phyloP scores from a whole-genome alignment of 352 stramenopile genomes.

The Globisporangium radiosum region DNA sequence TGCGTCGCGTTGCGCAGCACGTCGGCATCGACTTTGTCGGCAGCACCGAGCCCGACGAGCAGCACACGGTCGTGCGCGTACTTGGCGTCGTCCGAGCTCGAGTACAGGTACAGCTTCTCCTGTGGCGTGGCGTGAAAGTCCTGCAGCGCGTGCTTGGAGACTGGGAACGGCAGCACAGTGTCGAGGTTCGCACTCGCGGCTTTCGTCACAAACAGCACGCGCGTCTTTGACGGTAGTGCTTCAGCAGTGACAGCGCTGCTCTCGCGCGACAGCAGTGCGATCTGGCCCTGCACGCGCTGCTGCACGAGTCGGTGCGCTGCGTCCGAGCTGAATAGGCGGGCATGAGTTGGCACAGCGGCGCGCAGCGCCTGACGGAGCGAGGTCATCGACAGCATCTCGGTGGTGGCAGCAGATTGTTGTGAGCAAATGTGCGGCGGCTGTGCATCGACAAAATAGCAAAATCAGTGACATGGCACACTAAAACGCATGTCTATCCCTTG shows the following conservation, averaged over 20 bases:
- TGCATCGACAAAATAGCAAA: no score
- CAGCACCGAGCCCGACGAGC: constrained; percentile 68
- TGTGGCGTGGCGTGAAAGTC: constrained; percentile 64
- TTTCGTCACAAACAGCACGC: constrained; percentile 45
- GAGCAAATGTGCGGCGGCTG: not conserved
- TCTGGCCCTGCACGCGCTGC: constrained; percentile 47
- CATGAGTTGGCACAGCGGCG: not conserved
- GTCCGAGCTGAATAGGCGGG: constrained; percentile 35
- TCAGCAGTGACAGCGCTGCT: not conserved
- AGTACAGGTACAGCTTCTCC: constrained; percentile 72
- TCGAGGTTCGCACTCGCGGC: constrained; percentile 21
- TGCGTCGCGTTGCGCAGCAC: constrained; percentile 64
- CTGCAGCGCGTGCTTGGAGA: constrained; percentile 49
- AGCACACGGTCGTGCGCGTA: constrained; percentile 48
- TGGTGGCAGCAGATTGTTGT: not conserved
- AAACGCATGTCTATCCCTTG: no score
- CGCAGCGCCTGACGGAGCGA: constrained; percentile 7
- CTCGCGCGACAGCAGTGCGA: constrained; percentile 24
- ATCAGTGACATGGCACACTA: no score
- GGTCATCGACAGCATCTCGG: constrained; percentile 2
- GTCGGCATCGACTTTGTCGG: constrained; percentile 53
- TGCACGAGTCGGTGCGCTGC: constrained; percentile 52
- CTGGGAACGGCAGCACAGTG: constrained; percentile 47
- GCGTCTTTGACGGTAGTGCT: constrained; percentile 20
- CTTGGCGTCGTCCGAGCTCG: constrained; percentile 27